Base-by-base conservation (phyloP, 345 rosid species). In the Geranium brycei region DNA sequence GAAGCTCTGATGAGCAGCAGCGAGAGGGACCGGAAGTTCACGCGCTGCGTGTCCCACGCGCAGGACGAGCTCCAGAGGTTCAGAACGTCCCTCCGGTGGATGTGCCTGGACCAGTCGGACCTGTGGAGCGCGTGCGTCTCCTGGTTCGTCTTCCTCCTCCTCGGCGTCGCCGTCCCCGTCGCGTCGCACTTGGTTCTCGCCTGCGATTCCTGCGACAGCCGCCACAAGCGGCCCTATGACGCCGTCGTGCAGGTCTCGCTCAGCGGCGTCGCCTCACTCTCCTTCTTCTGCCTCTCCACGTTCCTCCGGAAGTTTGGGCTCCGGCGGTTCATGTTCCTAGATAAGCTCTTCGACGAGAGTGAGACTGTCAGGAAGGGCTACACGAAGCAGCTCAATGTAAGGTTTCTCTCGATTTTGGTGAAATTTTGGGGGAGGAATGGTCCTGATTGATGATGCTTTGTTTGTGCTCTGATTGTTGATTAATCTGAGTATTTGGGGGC, bases 341-440 rank as follows among this genome's bases (percentile, higher is more conserved):
- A 93, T 62, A 90, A 90, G 79, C 99, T 93, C 13, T 85, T 86
- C 61, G 83, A 86, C 68, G 99, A 87, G 70, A 89, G 97, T 79
- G 96, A 90, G 71, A 85, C 82, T 13, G 97, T 90, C 0, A 70
- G 99, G 0, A 59, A 58, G 0, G 80, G 87, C 15, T 87, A 93
- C 86, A 86, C 87, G 8, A 75, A 67, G 38, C 87, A 83, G 75
- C 97, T 92, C 81, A 80, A 87, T 77, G 98, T 92, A 73, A 55
- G 91, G 69, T 58, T 55, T 51, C 28, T 35, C 10, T 35, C 10
- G 5, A 4, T 35, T 23, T 23, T 23, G 28, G 28, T 23, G 28
- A 23, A 23, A 23, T 23, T 23, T 68, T 23, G 28, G 28, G 28
- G 28, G 28, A 23, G 28, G 28, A 23, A 23, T 23, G 28, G 28